Base-by-base conservation (phyloP, 441 rosid genomes). In the Erodium moschatum region DNA sequence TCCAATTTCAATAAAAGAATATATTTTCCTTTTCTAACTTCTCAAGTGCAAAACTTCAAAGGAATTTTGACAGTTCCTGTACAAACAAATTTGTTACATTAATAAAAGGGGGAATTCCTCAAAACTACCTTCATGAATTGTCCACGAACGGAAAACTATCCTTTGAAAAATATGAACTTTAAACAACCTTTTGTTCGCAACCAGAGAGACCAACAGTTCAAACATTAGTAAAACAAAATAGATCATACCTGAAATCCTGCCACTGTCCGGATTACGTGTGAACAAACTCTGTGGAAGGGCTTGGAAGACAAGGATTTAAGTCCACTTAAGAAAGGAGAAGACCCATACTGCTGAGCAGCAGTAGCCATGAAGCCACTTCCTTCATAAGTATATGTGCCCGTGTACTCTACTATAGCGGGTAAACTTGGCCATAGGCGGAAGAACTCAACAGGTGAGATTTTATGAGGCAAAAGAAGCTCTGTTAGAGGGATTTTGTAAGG, bases 371-470 rank as follows among this genome's bases (percentile, higher is more conserved):
- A 89, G 75, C 99, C 97, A 70, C 99, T 94, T 71, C 98, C 97
- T 80, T 94, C 97, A 35, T 94, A 94, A 31, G 76, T 78, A 70
- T 89, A 94, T 33, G 96, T 88, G 67, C 97, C 99, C 66, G 97
- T 84, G 73, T 80, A 83, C 80, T 94, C 97, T 62, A 87, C 91
- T 71, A 89, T 81, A 54, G 97, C 97, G 5, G 97, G 97, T 77
- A 94, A 87, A 81, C 97, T 89, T 71, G 99, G 97, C 99, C 99
- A 94, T 67, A 94, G 83, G 62, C 99, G 97, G 83, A 91, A 94
- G 78, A 91, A 94, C 77, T 94, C 99, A 0, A 91, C 97, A 0
- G 99, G 97, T 29, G 99, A 94, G 66, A 94, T 84, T 82, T 91
- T 89, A 77, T 88, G 97, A 0, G 97, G 99, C 85, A 88, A 84